Base-by-base conservation (phyloP, 2,329 filamentous ascomycete species). In the Aureobasidium uvarum region DNA sequence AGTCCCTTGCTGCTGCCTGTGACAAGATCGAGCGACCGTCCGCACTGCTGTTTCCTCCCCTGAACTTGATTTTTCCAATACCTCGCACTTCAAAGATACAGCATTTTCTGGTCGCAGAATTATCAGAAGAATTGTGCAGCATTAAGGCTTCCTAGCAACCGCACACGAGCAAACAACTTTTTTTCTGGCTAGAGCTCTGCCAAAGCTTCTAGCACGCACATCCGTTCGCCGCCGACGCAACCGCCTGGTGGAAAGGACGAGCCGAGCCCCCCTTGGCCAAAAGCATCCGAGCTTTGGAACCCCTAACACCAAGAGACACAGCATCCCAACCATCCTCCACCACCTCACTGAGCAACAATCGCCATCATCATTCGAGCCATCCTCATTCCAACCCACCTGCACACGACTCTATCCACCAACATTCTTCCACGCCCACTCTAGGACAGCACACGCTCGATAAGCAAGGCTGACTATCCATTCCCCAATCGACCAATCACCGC, bases 191-290 rank as follows among this genome's bases (percentile, higher is more conserved):
- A 33, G 58, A 62, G 58, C 58, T 62, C 43, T 51, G 23, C 45
- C 48, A 45, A 60, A 58, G 55, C 55, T 58, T 58, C 20, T 39
- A 43, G 50, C 38, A 43, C 39, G 54, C 43, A 60, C 39, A 63
- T 54, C 60, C 60, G 60, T 63, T 63, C 48, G 60, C 60, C 60
- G 60, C 60, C 60, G 60, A 63, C 60, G 60, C 60, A 52, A 63
- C 58, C 56, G 56, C 56, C 45, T 23, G 23, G 48, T 48, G 25
- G 28, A 28, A 45, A 48, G 45, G 31, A 33, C 43, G 33, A 51
- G 45, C 33, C 58, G 39, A 51, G 45, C 39, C 58, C 56, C 45
- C 58, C 45, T 60, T 62, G 43, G 58, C 31, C 36, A 23, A 33
- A 46, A 43, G 43, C 58, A 51, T 62, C 58, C 45, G 58, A 62